Evolutionary conservation across 495 filamentous ascomycete species (phyloP), one percentile per base, ranked within the genome.

Genomic region (Xanthoparmelia taractica): DNA sequence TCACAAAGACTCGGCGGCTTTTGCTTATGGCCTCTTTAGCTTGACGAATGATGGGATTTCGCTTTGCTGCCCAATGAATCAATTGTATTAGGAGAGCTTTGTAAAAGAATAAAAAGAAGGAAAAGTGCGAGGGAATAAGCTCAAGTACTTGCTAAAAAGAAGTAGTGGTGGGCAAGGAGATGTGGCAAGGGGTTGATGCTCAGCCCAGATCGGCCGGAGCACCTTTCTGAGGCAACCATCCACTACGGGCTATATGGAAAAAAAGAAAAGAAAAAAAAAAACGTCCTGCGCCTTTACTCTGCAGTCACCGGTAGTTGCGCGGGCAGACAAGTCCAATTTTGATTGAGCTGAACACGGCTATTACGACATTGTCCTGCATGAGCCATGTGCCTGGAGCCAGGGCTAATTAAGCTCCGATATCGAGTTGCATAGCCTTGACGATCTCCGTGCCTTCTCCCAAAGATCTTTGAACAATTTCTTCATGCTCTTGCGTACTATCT

Each of bases 331-430:
- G 11, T 12, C 48, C 27, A 18, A n/a, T n/a, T n/a, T n/a, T 18
- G 25, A 52, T 5, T 8, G 29, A 54, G 50, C 29, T 54, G 4
- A 17, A 7, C n/a, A 54, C 41, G 38, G 60, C 50, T 23, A 54
- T 41, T 57, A 63, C 50, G 52, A 63, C 29, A 55, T 63, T 23
- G 41, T 34, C 25, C 40, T 57, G 50, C 60, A 63, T 37, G 50
- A 43, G 38, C 60, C 60, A 63, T 63, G 50, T 57, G 52, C 34
- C 34, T 36, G 34, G 34, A 10, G 34, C 38, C 45, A 47, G 38
- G 29, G 54, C 60, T 56, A 63, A 45, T 29, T 63, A 63, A 63
- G 60, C 52, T 43, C 50, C 50, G 60, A 63, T 57, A 56, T 63
- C 25, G 20, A 33, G 25, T 63, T 43, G 50, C 50, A 62, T 41